Conservation (phyloP, 2,329 filamentous ascomycete species). For the Emericellopsis cladophorae region DNA sequence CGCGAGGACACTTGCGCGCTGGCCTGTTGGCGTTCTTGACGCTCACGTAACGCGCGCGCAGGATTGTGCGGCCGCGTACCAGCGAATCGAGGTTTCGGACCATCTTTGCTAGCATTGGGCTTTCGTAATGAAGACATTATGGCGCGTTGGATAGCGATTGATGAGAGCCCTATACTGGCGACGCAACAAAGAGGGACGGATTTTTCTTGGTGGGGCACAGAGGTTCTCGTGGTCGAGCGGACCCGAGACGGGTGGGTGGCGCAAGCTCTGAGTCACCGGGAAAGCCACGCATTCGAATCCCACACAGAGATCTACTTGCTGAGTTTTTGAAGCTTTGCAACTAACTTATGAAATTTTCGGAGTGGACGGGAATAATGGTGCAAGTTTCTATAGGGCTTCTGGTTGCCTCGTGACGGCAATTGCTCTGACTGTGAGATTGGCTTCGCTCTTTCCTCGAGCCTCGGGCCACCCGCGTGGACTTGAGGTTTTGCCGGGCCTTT, state of each 20-base stretch:
- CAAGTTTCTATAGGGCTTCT: no score
- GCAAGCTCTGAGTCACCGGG: background rate
- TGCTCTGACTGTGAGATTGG: no score
- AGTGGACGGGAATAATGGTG: no score
- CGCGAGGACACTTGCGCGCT: conserved; percentile 17
- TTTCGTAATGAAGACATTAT: conserved; percentile 35
- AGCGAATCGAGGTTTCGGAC: conserved; percentile 25
- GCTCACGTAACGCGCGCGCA: conserved; percentile 38
- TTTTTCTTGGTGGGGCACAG: background rate
- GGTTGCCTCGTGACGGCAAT: no score
- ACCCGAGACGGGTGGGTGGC: no score
- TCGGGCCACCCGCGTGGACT: no score
- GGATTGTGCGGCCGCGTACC: conserved; percentile 23
- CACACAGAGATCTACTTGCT: no score
- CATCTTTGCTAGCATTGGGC: conserved; percentile 18
- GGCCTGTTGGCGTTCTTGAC: conserved; percentile 32
- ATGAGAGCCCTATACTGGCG: background rate
- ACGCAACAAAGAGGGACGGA: background rate
- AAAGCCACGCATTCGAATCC: background rate
- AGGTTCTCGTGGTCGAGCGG: conserved; percentile 1
- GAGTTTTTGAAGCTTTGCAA: no score
- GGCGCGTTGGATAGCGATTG: background rate
- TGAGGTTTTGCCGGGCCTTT: no score
- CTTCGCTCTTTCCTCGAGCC: no score
- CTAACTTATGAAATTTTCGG: no score